Percentiles rank a stretch among this genome's conserved stretches.
Conservation (phyloP, 495 filamentous ascomycete genomes). For the Rhypophila decipiens region DNA sequence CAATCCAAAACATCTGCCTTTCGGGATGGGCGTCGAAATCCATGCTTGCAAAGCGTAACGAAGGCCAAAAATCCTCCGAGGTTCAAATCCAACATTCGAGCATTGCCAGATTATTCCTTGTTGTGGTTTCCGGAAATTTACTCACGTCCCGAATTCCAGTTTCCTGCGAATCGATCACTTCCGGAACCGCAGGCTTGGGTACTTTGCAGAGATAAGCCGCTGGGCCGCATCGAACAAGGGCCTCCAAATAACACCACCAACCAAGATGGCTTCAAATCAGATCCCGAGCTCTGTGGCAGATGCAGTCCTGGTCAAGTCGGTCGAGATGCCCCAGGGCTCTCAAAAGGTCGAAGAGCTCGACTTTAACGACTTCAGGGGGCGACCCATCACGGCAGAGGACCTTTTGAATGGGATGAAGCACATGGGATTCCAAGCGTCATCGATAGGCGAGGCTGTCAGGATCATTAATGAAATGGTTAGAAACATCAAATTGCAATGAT, state of each 20-base stretch:
- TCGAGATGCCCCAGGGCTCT: slow-evolving; percentile 66
- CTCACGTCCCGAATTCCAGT: too few species aligned
- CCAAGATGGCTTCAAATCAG: slow-evolving; percentile 14
- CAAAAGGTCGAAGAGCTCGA: slow-evolving; percentile 79
- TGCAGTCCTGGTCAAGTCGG: slow-evolving; percentile 85
- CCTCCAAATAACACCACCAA: not conserved
- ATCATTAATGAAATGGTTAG: slow-evolving; percentile 95
- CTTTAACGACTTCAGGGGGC: slow-evolving; percentile 70
- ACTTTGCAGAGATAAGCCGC: too few species aligned
- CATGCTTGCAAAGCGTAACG: too few species aligned
- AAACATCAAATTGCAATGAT: not conserved
- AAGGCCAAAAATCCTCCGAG: too few species aligned
- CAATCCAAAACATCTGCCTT: too few species aligned
- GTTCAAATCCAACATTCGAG: too few species aligned
- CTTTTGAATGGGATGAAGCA: slow-evolving; percentile 72
- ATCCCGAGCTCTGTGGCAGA: slow-evolving; percentile 64
- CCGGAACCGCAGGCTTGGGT: too few species aligned
- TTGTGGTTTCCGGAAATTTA: too few species aligned
- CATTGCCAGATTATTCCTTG: too few species aligned
- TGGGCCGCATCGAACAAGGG: too few species aligned
- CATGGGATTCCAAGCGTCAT: slow-evolving; percentile 90
- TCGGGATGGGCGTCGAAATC: too few species aligned
- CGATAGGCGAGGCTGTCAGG: slow-evolving; percentile 72
- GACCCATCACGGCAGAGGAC: slow-evolving; percentile 76
- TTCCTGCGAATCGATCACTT: too few species aligned